These are phyloP conservation scores for Hanseniaspora taiwanica DNA, from an alignment of 805 yeast species.

Conservation along the genomic window DNA sequence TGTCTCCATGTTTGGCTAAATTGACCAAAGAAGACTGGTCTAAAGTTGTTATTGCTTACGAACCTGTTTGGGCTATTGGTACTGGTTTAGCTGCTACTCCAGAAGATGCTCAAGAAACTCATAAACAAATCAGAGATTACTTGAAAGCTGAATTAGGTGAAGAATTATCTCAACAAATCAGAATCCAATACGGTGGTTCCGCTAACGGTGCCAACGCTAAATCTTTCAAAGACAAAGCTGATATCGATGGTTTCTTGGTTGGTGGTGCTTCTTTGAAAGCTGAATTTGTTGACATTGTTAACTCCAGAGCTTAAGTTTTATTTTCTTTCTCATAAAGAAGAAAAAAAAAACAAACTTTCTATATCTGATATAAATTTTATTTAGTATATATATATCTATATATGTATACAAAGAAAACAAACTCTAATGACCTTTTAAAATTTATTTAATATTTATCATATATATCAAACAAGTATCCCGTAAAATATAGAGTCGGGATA, in stretches of 20 bases:
- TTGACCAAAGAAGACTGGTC: slow-evolving; percentile 52
- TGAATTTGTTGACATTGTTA: slow-evolving; percentile 90
- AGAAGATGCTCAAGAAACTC: slow-evolving; percentile 93
- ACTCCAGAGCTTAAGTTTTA: slow-evolving; percentile 68
- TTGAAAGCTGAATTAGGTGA: slow-evolving; percentile 65
- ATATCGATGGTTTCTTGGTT: slow-evolving; percentile 96
- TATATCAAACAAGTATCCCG: slow-evolving; percentile 66
- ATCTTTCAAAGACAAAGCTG: slow-evolving; percentile 81
- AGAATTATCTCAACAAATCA: slow-evolving; percentile 59
- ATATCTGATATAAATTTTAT: too few relatives aligned
- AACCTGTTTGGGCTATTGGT: slow-evolving; percentile 99
- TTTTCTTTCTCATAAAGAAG: not conserved
- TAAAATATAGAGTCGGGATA: slow-evolving; percentile 56
- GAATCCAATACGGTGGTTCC: slow-evolving; percentile 98
- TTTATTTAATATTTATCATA: not conserved
- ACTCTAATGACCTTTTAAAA: not conserved
- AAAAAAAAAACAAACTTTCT: not conserved
- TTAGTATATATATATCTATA: slow-evolving; percentile 3
- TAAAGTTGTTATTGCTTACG: slow-evolving; percentile 92
- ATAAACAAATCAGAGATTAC: slow-evolving; percentile 75
- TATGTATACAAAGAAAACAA: too few relatives aligned
- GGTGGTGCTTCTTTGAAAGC: slow-evolving; percentile 99
- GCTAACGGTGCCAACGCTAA: slow-evolving; percentile 90
- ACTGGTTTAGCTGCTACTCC: slow-evolving; percentile 99
- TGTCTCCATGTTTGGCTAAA: slow-evolving; percentile 72